Base-by-base conservation (phyloP, 805 yeast species). In the Metschnikowia bowlesiae region DNA sequence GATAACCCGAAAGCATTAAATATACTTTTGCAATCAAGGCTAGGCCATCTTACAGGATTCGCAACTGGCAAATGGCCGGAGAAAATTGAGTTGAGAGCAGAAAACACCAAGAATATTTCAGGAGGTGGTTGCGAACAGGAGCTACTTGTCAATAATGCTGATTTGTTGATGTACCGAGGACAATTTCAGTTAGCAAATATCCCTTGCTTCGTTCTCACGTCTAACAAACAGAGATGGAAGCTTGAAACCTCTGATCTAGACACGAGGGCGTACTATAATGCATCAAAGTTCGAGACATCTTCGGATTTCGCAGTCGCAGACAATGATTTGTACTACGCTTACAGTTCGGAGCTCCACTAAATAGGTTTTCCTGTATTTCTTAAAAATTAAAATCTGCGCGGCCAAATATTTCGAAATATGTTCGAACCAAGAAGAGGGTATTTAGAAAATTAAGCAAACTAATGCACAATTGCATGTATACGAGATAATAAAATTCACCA, bases 161-260 rank as follows among this genome's bases (percentile, higher is more conserved):
- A 55, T 37, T 26, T 51, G 44, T 43, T 18, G 11, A n/a, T 53
- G 3, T 55, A 55, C 43, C 36, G 11, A 14, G 32, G 16, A 2
- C 52, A 49, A 33, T 48, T 54, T 29, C 50, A 53, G 9, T 51
- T 50, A 11, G 55, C 56, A n/a, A 31, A 41, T 18, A 44, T 51
- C 31, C 56, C 55, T 33, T 33, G 45, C 38, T 33, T 16, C 13
- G n/a, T 28, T 9, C 34, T 38, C 31, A 18, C 28, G 16, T 22
- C 16, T n/a, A 22, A 32, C 13, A 26, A 37, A 6, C 37, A 22
- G n/a, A n/a, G 38, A n/a, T 33, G 45, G 34, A 42, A 42, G 14
- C 22, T 33, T 14, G 45, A 42, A n/a, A 42, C 45, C 29, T 22
- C 45, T 32, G 45, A 42, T 33, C 16, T 11, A 16, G 45, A 42